Evolutionary conservation across 2,329 filamentous ascomycete genomes (phyloP).

Genomic region (Fusarium oligoseptatum): DNA sequence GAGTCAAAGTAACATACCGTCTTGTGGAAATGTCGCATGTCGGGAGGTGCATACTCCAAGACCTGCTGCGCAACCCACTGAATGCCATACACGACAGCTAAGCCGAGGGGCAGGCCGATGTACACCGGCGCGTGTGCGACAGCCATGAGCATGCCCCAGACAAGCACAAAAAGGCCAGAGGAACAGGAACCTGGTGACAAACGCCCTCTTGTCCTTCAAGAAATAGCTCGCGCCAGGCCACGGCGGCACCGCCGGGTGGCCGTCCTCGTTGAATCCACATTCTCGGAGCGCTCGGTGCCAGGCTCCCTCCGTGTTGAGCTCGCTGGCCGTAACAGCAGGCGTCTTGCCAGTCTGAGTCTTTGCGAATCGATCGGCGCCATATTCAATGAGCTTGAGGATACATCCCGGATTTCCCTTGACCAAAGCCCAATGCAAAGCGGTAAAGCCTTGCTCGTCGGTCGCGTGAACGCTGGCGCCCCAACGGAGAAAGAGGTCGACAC

Average conservation of each 20-base stretch:
- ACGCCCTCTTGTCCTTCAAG: constrained; percentile 80
- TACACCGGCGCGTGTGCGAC: constrained; percentile 81
- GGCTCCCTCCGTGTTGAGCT: constrained; percentile 86
- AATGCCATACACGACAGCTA: constrained; percentile 75
- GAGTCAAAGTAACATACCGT: constrained; percentile 71
- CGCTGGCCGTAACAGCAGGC: constrained; percentile 84
- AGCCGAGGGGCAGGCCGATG: constrained; percentile 78
- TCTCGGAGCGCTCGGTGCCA: constrained; percentile 89
- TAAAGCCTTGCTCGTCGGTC: constrained; percentile 92
- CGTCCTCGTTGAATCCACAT: constrained; percentile 85
- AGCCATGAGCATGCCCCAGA: constrained; percentile 79
- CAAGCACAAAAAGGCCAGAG: constrained; percentile 86
- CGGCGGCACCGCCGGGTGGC: constrained; percentile 75
- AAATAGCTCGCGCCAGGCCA: constrained; percentile 81
- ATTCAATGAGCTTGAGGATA: constrained; percentile 94
- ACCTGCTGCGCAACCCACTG: constrained; percentile 84
- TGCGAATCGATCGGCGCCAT: constrained; percentile 92
- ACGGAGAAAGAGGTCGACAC: constrained; percentile 90
- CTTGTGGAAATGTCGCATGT: constrained; percentile 91
- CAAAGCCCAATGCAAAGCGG: constrained; percentile 94
- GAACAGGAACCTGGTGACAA: constrained; percentile 90
- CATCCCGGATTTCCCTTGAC: constrained; percentile 93
- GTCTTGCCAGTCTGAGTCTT: constrained; percentile 93
- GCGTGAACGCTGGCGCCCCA: constrained; percentile 97
- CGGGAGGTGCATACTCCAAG: constrained; percentile 83